Evolutionary conservation across 371 early-diverging fungal genomes (phyloP).

Genomic region (Capillidium heterosporum): DNA sequence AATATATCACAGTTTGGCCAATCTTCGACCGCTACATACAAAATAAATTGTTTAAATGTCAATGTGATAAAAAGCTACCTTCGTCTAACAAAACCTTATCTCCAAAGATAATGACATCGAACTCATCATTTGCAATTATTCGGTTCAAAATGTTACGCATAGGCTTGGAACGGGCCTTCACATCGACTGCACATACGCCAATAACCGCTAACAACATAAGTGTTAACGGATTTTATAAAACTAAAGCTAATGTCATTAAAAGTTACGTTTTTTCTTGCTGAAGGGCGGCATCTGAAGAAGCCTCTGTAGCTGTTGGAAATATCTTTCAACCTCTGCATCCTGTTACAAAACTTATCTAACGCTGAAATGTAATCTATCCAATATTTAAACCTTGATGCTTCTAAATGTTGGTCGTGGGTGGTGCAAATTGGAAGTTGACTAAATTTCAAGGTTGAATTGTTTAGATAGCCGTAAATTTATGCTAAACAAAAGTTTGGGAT

Average conservation of each 20-base stretch:
- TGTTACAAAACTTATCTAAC: background rate
- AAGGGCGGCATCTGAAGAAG: conserved; percentile 1
- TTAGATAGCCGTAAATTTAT: no score
- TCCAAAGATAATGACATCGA: conserved; percentile 82
- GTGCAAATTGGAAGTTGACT: no score
- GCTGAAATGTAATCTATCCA: no score
- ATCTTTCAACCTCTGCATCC: background rate
- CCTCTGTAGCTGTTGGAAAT: background rate
- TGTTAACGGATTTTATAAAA: background rate
- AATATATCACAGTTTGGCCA: conserved; percentile 97
- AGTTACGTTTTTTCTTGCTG: conserved; percentile 5
- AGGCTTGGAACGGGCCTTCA: conserved; percentile 86
- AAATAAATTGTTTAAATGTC: background rate
- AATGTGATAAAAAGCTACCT: conserved; percentile 21
- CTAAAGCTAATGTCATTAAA: background rate
- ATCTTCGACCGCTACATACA: conserved; percentile 39
- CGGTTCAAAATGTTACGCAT: conserved; percentile 89
- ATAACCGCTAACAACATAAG: conserved; percentile 30
- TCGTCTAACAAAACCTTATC: conserved; percentile 94
- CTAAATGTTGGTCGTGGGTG: no score
- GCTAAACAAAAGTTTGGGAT: no score
- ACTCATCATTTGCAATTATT: conserved; percentile 50
- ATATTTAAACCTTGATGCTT: no score
- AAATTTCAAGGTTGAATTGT: no score
- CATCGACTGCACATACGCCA: conserved; percentile 87